Percentiles rank a stretch among this genome's conserved stretches.
phyloP scores from a whole-genome alignment of 768 basidiomycete species.

The Amanita thiersii region DNA sequence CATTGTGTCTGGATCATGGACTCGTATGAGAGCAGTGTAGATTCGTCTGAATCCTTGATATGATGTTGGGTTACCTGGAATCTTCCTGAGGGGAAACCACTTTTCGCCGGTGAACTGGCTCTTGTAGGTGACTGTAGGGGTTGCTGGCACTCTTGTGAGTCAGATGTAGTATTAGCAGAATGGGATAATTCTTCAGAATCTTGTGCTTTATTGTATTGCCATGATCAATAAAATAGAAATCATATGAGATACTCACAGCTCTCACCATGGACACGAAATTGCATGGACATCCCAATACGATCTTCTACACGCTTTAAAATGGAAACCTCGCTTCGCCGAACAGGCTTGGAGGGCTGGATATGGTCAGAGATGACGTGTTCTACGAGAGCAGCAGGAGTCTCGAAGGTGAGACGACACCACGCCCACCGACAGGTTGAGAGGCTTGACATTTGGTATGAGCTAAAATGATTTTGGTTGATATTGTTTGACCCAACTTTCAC shows the following conservation, averaged over 20 bases:
- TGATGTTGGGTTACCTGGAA: too few species aligned
- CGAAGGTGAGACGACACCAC: slow-evolving; percentile 40
- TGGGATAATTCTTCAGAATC: not conserved
- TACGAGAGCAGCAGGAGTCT: slow-evolving; percentile 26
- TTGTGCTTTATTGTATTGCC: too few species aligned
- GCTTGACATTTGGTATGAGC: not conserved
- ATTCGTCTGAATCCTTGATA: too few species aligned
- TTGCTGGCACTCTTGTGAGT: too few species aligned
- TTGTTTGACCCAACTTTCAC: not conserved
- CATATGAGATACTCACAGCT: too few species aligned
- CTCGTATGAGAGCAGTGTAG: too few species aligned
- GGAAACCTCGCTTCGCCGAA: slow-evolving; percentile 35
- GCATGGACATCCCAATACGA: slow-evolving; percentile 10
- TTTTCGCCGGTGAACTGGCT: too few species aligned
- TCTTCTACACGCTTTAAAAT: slow-evolving; percentile 34
- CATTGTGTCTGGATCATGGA: too few species aligned
- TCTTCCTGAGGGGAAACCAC: too few species aligned
- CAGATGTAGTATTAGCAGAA: not conserved
- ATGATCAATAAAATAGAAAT: too few species aligned
- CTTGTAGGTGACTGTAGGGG: too few species aligned
- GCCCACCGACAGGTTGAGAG: slow-evolving; percentile 36
- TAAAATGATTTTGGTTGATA: not conserved
- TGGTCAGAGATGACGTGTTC: slow-evolving; percentile 43
- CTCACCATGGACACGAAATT: not conserved
- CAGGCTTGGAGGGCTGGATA: slow-evolving; percentile 33